Evolutionary conservation across 169 alveolate genomes (phyloP).

Genomic region (Eimeria maxima): DNA sequence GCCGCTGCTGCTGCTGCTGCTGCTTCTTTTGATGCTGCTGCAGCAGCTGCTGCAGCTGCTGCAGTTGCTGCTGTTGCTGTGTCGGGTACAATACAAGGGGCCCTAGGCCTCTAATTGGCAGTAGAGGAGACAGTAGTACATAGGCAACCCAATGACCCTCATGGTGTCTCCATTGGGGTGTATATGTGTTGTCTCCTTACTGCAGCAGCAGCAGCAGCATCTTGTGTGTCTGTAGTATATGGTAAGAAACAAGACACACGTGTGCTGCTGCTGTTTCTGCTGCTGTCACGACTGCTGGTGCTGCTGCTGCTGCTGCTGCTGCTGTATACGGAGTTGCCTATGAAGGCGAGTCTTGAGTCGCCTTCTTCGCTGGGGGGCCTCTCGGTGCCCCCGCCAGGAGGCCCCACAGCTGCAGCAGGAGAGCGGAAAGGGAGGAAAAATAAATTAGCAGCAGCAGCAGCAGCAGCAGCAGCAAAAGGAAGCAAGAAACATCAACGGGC

Average conservation of each 20-base stretch:
- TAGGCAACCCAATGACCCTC: no score
- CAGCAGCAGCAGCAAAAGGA: conserved; percentile 8
- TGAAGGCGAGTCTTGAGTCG: not conserved
- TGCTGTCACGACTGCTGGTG: not conserved
- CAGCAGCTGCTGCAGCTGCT: not conserved
- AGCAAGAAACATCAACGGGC: not conserved
- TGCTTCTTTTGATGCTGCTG: not conserved
- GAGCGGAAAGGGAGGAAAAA: not conserved
- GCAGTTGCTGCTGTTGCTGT: no score
- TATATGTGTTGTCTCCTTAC: no score
- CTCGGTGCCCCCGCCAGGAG: not conserved
- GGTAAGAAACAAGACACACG: no score
- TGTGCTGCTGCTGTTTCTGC: no score
- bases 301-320: not conserved
- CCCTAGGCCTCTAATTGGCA: no score
- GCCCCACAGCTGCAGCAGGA: conserved; percentile 22
- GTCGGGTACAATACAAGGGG: no score
- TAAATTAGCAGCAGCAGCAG: not conserved
- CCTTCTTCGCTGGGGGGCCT: conserved; percentile 4
- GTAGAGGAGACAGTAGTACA: no score
- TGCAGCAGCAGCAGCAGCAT: no score
- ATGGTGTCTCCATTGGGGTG: no score
- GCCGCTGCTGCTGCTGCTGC: not conserved
- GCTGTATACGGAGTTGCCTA: not conserved
- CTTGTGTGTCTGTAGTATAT: no score